A percentile compares a stretch with the other conserved stretches of the same genome.
Conservation (phyloP, 208 protist genomes). For the Crithidia mellificae region DNA sequence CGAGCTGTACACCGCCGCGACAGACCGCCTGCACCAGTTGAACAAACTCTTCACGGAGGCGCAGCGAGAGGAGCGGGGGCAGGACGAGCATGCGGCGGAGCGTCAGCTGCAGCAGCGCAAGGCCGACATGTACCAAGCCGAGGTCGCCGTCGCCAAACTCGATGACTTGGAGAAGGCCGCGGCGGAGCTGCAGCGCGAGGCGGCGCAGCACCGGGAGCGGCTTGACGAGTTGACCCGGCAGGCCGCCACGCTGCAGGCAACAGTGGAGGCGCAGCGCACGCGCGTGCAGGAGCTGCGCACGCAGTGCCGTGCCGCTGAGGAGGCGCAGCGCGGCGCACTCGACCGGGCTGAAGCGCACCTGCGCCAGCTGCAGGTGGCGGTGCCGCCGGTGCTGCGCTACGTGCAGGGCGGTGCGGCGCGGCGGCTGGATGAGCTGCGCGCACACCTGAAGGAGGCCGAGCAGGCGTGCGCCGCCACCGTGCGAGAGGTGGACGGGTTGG, state of each 20-base stretch:
- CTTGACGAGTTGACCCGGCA: constrained; percentile 41
- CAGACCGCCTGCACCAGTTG: constrained; percentile 50
- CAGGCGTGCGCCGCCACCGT: constrained; percentile 2
- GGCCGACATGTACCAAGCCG: constrained; percentile 39
- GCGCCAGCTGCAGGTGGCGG: constrained; percentile 25
- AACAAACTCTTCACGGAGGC: constrained; percentile 61
- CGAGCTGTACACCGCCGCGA: constrained; percentile 51
- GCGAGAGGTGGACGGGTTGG: constrained; percentile 37
- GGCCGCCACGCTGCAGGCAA: constrained; percentile 9
- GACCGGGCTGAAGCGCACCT: constrained; percentile 25
- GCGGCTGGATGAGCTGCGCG: constrained; percentile 34
- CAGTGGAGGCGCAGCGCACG: constrained; percentile 19
- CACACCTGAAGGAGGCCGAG: constrained; percentile 33
- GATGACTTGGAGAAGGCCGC: constrained; percentile 40
- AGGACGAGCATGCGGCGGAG: constrained; percentile 32
- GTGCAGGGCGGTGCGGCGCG: constrained; percentile 21
- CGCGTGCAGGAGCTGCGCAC: constrained; percentile 19
- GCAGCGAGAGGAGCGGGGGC: constrained; percentile 53
- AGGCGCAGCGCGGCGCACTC: constrained; percentile 3
- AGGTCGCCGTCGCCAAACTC: constrained; percentile 45
- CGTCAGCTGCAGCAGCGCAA: constrained; percentile 40
- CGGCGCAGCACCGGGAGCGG: constrained; percentile 27
- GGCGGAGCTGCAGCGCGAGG: constrained; percentile 33
- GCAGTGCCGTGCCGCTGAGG: constrained; percentile 12
- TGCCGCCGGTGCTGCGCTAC: constrained; percentile 49